phyloP scores from a whole-genome alignment of 345 rosid genomes.

The Hibiscus mutabilis region DNA sequence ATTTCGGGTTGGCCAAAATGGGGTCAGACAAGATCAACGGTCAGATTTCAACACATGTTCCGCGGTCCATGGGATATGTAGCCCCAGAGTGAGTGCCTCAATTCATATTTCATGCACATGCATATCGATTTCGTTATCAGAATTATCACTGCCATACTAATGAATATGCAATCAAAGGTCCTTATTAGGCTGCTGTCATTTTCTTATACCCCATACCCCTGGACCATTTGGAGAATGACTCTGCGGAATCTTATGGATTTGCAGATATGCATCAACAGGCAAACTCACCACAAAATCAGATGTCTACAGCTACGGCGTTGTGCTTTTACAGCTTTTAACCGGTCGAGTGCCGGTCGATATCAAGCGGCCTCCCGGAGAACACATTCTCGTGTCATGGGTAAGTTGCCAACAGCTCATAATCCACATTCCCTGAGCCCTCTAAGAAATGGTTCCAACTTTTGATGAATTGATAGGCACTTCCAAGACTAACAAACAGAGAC shows the following conservation, averaged over 20 bases:
- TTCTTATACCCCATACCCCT: conserved; percentile 4
- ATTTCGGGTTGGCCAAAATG: conserved; percentile 74
- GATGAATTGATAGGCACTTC: conserved; percentile 58
- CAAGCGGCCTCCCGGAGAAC: conserved; percentile 64
- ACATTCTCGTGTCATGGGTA: conserved; percentile 89
- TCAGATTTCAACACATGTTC: conserved; percentile 60
- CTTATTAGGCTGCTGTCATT: conserved; percentile 23
- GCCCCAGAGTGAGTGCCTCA: conserved; percentile 85
- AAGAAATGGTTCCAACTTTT: background rate
- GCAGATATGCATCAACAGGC: conserved; percentile 81
- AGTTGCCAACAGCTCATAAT: conserved; percentile 21
- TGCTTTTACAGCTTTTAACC: conserved; percentile 73
- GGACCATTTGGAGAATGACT: background rate
- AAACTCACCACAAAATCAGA: conserved; percentile 91
- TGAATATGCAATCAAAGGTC: conserved; percentile 13
- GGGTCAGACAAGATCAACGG: conserved; percentile 67
- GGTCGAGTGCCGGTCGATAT: conserved; percentile 73
- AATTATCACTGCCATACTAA: background rate
- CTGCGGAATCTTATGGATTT: background rate
- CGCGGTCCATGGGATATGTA: conserved; percentile 68
- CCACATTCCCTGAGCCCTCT: background rate
- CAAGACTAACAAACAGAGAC: conserved; percentile 69
- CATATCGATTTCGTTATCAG: background rate
- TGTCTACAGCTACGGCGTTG: conserved; percentile 81
- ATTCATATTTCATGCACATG: conserved; percentile 8